These are phyloP conservation scores for Mycena crocata DNA, from an alignment of 768 basidiomycete genomes.

Conservation along the genomic window DNA sequence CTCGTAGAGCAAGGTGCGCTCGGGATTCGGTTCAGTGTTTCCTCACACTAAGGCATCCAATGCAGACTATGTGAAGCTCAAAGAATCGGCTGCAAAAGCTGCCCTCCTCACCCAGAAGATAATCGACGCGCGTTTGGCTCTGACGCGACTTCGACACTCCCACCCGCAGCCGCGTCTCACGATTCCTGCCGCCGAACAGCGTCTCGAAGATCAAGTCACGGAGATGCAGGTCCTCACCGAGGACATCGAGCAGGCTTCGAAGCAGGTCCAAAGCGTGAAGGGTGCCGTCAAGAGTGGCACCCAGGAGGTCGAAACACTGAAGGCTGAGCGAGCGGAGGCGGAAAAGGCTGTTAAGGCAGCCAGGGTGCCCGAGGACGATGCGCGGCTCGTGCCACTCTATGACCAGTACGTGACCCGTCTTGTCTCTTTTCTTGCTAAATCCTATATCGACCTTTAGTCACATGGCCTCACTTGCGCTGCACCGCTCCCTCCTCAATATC, in stretches of 20 bases:
- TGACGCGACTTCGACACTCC: conserved; percentile 83
- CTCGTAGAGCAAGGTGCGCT: conserved; percentile 73
- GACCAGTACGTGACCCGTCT: conserved; percentile 64
- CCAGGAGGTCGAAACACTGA: conserved; percentile 66
- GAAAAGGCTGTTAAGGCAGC: conserved; percentile 75
- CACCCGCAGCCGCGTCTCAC: conserved; percentile 87
- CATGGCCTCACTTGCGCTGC: conserved; percentile 72
- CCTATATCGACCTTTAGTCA: conserved; percentile 57
- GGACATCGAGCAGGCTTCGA: conserved; percentile 65
- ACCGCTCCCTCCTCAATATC: conserved; percentile 71
- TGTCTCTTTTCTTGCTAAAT: neutral
- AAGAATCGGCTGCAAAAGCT: conserved; percentile 63
- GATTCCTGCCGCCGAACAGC: conserved; percentile 76
- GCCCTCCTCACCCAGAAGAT: conserved; percentile 78
- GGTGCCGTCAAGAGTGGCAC: conserved; percentile 69
- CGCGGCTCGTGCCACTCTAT: conserved; percentile 70
- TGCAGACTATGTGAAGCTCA: conserved; percentile 71
- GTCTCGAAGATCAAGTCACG: conserved; percentile 79
- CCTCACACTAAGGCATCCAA: neutral
- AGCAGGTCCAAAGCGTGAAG: conserved; percentile 64
- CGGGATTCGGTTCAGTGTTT: neutral
- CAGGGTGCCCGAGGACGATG: conserved; percentile 72
- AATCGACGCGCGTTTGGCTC: conserved; percentile 82
- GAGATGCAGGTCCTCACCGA: conserved; percentile 85
- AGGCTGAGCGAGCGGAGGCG: conserved; percentile 72